Percentiles rank a stretch among this genome's conserved stretches.
These are phyloP conservation scores for Neoarthrinium moseri DNA, from an alignment of 2,329 filamentous ascomycete species.

Conservation along the genomic window DNA sequence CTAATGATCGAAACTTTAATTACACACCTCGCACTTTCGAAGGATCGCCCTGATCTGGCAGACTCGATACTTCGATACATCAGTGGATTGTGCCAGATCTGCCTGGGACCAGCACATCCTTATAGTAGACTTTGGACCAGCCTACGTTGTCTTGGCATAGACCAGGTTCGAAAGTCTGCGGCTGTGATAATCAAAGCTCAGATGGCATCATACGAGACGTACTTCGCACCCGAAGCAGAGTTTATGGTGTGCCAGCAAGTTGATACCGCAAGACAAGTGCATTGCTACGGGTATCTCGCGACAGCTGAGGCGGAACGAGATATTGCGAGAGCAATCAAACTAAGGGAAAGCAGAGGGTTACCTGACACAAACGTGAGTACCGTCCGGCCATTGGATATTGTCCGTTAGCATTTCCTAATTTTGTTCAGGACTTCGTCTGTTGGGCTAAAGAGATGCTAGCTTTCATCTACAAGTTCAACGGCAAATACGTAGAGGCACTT, in stretches of 20 bases:
- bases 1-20: slow-evolving; percentile 3
- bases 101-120: not conserved
- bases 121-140: not conserved
- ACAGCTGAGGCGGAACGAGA: not conserved
- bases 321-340: not conserved
- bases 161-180: not conserved
- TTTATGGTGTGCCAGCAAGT: not conserved
- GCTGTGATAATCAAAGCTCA: not conserved
- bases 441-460: slow-evolving; percentile 7
- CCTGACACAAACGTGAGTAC: not conserved
- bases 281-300: not conserved
- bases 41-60: not conserved
- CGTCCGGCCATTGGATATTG: no score
- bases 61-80: not conserved
- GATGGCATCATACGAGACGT: not conserved
- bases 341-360: not conserved
- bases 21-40: not conserved
- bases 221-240: not conserved
- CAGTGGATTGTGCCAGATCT: not conserved
- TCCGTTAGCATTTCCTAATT: no score
- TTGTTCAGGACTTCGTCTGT: not conserved
- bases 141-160: not conserved
- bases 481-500: not conserved
- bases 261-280: not conserved
- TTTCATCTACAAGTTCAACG: slow-evolving; percentile 1